A percentile compares a stretch with the other conserved stretches of the same genome.
Evolutionary conservation across 1,139 yeast species (phyloP).

Genomic region (Pneumocystis oryctolagi): DNA sequence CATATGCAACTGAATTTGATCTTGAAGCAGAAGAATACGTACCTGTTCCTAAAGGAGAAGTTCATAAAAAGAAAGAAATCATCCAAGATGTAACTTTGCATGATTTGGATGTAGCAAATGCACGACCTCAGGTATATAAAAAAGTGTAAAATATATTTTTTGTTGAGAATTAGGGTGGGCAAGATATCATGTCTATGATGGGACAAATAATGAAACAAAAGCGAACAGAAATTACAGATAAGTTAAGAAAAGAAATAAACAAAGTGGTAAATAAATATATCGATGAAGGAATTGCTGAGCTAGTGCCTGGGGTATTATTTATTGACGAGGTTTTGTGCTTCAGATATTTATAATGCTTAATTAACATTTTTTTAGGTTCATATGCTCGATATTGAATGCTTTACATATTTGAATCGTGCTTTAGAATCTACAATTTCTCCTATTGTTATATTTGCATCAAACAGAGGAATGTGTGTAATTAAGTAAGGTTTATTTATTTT

Average conservation of each 20-base stretch:
- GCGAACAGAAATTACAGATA: constrained; percentile 97
- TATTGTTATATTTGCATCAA: constrained; percentile 84
- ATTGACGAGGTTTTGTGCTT: constrained; percentile 56
- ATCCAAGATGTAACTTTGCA: constrained; percentile 95
- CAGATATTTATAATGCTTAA: background rate
- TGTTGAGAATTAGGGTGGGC: constrained; percentile 48
- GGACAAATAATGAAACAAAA: constrained; percentile 92
- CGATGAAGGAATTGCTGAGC: constrained; percentile 95
- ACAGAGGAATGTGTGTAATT: constrained; percentile 82
- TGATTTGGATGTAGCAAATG: constrained; percentile 90
- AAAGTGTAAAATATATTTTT: constrained; percentile 9
- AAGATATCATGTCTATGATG: constrained; percentile 96
- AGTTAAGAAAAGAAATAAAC: constrained; percentile 81
- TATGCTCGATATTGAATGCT: constrained; percentile 92
- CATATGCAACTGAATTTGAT: constrained; percentile 95
- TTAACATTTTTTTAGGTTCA: constrained; percentile 30
- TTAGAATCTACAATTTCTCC: constrained; percentile 87
- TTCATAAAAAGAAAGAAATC: constrained; percentile 93
- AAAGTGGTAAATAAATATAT: constrained; percentile 91
- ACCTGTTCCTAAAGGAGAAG: constrained; percentile 96
- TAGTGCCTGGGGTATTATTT: constrained; percentile 93
- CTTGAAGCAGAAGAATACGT: constrained; percentile 97
- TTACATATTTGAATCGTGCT: constrained; percentile 86
- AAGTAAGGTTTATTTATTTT: constrained; percentile 23
- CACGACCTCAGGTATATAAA: constrained; percentile 53